Evolutionary conservation across 2,329 filamentous ascomycete genomes (phyloP), one percentile per base, ranked within the genome.

Genomic region (Akanthomyces dipterigenus): DNA sequence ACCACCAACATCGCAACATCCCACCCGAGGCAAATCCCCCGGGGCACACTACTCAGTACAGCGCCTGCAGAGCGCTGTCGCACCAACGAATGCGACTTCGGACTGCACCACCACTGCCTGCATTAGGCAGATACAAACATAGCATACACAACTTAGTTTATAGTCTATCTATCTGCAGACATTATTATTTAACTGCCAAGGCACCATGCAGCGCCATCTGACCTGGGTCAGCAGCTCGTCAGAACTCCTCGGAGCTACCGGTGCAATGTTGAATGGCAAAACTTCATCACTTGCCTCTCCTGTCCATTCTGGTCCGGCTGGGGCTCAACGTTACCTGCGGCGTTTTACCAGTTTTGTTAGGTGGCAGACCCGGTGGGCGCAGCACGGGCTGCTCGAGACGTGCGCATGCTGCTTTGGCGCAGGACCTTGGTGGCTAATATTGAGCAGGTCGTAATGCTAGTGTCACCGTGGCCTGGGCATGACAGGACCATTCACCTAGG

Each of bases 331-430:
- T 55, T 55, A 55, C 53, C 11, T 55, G 38, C 38, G 53, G 53
- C 34, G 34, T 40, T 51, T 53, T 60, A 22, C 49, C 58, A 38
- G 5, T 60, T 60, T 48, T 51, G 57, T 60, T 54, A 54, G 58
- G 40, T 54, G 48, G 43, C 31, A 45, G 24, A 40, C 43, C n/a
- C 14, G 14, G 28, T 34, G 46, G 46, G 24, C 46, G 24, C 46
- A 20, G 24, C 46, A 24, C 28, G 20, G 46, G 46, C n/a, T 46
- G 43, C 50, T 53, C 28, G 1, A 24, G 8, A 14, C n/a, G 40
- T 38, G 42, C 55, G 40, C 43, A 49, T 58, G 55, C 22, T 49
- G 40, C 24, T 49, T 49, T 40, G 26, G 40, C 24, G 8, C 40
- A 16, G 11, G 24, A 45, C 24, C 53, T 45, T 45, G 11, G 31